Evolutionary conservation across 1,284 basidiomycete genomes (phyloP).

Genomic region (Rhizoctonia solani): DNA sequence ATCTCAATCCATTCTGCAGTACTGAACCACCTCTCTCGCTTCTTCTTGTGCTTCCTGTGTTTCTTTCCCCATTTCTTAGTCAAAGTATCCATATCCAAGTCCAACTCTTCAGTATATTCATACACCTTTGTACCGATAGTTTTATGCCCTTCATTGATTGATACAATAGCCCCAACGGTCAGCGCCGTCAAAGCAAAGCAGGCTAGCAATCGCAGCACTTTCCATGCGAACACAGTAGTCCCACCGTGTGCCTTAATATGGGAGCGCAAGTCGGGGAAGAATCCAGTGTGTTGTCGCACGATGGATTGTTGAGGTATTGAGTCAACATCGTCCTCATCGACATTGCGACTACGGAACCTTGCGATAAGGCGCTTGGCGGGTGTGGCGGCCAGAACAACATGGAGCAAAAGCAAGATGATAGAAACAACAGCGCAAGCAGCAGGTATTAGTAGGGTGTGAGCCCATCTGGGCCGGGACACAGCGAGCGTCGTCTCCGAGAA

Average conservation of each 20-base stretch:
- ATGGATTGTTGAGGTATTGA: neutral
- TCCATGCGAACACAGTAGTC: constrained; percentile 16
- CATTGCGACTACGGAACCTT: neutral
- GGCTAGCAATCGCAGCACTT: constrained; percentile 18
- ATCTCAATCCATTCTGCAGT: neutral
- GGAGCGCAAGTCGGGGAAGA: constrained; percentile 30
- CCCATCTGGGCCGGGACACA: neutral
- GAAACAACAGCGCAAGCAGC: constrained; percentile 7
- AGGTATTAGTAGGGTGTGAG: constrained; percentile 5
- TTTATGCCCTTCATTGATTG: constrained; percentile 8
- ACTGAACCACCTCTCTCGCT: constrained; percentile 33
- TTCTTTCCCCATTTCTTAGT: constrained; percentile 23
- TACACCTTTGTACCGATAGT: neutral
- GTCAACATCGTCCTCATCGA: neutral
- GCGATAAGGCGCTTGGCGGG: constrained; percentile 1
- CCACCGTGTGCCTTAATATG: constrained; percentile 28
- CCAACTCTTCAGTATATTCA: neutral
- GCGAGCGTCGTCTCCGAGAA: neutral
- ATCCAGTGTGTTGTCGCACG: constrained; percentile 23
- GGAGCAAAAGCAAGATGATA: neutral
- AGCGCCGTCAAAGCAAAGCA: constrained; percentile 18
- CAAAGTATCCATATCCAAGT: neutral
- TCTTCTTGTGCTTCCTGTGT: constrained; percentile 30
- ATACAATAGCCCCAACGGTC: constrained; percentile 26
- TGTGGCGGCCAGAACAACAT: neutral